These are phyloP conservation scores for Alternaria brassicicola DNA, from an alignment of 2,329 filamentous ascomycete species.

Conservation along the genomic window DNA sequence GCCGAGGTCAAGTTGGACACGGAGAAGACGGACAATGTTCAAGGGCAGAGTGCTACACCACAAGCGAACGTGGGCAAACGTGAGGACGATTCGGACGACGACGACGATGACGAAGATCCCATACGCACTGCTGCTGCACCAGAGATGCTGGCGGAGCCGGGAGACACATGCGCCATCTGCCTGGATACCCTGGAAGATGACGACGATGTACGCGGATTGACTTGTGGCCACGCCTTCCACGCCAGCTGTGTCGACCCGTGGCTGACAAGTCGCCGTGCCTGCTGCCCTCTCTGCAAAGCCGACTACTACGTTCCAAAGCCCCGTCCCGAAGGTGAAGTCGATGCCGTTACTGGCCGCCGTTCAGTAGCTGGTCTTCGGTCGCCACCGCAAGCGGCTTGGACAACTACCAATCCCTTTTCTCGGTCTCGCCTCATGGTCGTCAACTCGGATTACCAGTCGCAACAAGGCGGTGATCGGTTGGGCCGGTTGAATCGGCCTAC, in stretches of 20 bases:
- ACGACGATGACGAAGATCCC: slow-evolving; percentile 79
- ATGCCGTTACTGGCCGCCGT: slow-evolving; percentile 36
- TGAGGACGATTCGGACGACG: slow-evolving; percentile 67
- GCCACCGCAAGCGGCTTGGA: slow-evolving; percentile 45
- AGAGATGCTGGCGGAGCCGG: slow-evolving; percentile 79
- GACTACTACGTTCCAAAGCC: slow-evolving; percentile 97
- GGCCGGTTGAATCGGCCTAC: slow-evolving; percentile 34
- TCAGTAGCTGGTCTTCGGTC: slow-evolving; percentile 38
- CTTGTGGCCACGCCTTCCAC: slow-evolving; percentile 98
- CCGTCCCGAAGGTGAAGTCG: slow-evolving; percentile 64
- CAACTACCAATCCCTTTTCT: slow-evolving; percentile 39
- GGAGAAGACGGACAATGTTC: slow-evolving; percentile 32
- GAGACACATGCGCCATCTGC: slow-evolving; percentile 95
- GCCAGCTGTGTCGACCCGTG: slow-evolving; percentile 94
- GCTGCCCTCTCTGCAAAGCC: slow-evolving; percentile 96
- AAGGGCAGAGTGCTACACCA: slow-evolving; percentile 27
- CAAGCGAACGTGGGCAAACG: slow-evolving; percentile 30
- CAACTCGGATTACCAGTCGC: slow-evolving; percentile 16
- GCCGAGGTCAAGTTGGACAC: slow-evolving; percentile 18
- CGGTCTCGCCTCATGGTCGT: slow-evolving; percentile 42
- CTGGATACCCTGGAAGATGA: slow-evolving; percentile 93
- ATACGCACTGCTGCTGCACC: slow-evolving; percentile 83
- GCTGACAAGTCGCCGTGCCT: slow-evolving; percentile 91
- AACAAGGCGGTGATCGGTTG: slow-evolving; percentile 23
- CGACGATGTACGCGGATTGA: slow-evolving; percentile 90